Evolutionary conservation across 257 asterid species (phyloP).

Genomic region (Scutellaria baicalensis): DNA sequence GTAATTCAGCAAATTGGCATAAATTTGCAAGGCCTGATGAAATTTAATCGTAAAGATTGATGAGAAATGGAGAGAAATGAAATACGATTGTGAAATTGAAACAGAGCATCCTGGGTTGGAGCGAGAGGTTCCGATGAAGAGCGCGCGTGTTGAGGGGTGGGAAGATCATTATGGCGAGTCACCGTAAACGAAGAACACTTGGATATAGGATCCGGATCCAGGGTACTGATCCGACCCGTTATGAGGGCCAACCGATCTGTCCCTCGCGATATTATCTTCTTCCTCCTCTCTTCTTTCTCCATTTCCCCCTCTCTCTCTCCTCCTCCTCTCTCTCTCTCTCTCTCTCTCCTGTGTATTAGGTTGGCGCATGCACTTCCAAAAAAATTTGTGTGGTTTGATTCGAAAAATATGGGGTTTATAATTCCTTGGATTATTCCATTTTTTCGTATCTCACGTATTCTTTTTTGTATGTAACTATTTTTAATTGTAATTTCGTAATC

Average conservation of each 20-base stretch:
- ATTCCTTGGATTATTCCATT: neutral
- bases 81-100: neutral
- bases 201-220: conserved; percentile 26
- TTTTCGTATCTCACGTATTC: neutral
- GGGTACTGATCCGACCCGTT: conserved; percentile 37
- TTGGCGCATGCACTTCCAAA: conserved; percentile 11
- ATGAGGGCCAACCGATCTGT: conserved; percentile 51
- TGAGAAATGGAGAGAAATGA: neutral
- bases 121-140: conserved; percentile 29
- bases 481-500: neutral
- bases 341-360: neutral
- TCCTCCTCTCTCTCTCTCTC: neutral
- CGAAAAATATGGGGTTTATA: neutral
- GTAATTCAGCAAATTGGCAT: too few species aligned
- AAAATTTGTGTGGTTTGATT: neutral
- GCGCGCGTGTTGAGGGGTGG: conserved; percentile 20
- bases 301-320: conserved; percentile 12
- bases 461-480: neutral
- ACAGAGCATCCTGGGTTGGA: neutral
- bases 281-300: conserved; percentile 57
- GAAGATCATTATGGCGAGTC: conserved; percentile 17
- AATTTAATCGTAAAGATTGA: neutral
- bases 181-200: conserved; percentile 26
- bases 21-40: neutral
- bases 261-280: conserved; percentile 40